Conservation (phyloP, 108 stramenopile species). For the Seminavis robusta region DNA sequence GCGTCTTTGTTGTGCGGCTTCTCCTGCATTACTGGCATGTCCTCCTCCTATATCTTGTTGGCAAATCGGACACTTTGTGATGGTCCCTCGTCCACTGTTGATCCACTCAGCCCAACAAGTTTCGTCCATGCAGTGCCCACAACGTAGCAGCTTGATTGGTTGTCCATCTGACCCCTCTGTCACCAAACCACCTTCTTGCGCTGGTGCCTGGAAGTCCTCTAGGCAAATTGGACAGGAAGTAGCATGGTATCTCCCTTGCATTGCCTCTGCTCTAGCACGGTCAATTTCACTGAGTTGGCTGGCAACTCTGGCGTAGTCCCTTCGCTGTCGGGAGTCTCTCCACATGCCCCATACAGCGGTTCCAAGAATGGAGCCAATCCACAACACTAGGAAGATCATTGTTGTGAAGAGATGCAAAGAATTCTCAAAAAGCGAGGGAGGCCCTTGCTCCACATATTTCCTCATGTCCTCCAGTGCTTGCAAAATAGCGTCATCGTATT, state of each 20-base stretch:
- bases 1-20: background rate
- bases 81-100: slow-evolving; percentile 23
- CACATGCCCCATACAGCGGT: background rate
- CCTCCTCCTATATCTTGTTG: slow-evolving; percentile 34
- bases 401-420: background rate
- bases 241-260: slow-evolving; percentile 43
- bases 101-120: slow-evolving; percentile 61
- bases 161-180: slow-evolving; percentile 47
- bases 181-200: background rate
- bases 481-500: slow-evolving; percentile 32
- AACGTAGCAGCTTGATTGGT: slow-evolving; percentile 52
- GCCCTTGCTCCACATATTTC: slow-evolving; percentile 25
- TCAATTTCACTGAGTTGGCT: slow-evolving; percentile 46
- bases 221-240: slow-evolving; percentile 66
- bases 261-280: slow-evolving; percentile 39
- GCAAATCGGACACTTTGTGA: slow-evolving; percentile 52
- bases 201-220: slow-evolving; percentile 28
- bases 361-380: slow-evolving; percentile 9
- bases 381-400: slow-evolving; percentile 7
- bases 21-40: background rate
- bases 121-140: slow-evolving; percentile 67
- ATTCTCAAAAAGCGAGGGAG: slow-evolving; percentile 29
- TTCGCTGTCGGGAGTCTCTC: slow-evolving; percentile 5
- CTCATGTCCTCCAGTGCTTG: slow-evolving; percentile 16
- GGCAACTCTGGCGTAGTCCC: slow-evolving; percentile 32